Percentiles rank a stretch among this genome's conserved stretches.
These are phyloP conservation scores for Cronartium quercuum DNA, from an alignment of 1,284 basidiomycete species.

Conservation along the genomic window DNA sequence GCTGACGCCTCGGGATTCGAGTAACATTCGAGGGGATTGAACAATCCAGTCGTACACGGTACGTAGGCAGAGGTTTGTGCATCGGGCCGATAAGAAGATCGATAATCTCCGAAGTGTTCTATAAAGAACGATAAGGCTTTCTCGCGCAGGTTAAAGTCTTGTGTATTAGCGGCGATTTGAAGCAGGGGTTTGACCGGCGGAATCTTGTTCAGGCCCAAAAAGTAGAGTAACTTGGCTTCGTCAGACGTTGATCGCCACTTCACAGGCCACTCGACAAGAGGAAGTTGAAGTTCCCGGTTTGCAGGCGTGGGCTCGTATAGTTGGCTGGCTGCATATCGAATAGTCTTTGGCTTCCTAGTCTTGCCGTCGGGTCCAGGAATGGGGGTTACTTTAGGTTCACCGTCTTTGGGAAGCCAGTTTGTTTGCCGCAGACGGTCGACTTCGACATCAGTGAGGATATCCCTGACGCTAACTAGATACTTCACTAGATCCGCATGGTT, in stretches of 20 bases:
- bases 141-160: slow-evolving; percentile 50
- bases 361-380: slow-evolving; percentile 55
- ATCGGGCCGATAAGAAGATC: slow-evolving; percentile 18
- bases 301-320: slow-evolving; percentile 72
- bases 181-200: slow-evolving; percentile 67
- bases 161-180: slow-evolving; percentile 58
- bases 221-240: slow-evolving; percentile 80
- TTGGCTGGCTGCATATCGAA: slow-evolving; percentile 46
- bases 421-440: slow-evolving; percentile 67
- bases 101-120: slow-evolving; percentile 40
- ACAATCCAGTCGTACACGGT: slow-evolving; percentile 62
- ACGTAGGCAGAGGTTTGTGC: slow-evolving; percentile 59
- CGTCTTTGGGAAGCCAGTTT: slow-evolving; percentile 69
- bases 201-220: slow-evolving; percentile 66
- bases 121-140: slow-evolving; percentile 46
- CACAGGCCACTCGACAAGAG: slow-evolving; percentile 78
- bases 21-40: slow-evolving; percentile 70
- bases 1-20: slow-evolving; percentile 63
- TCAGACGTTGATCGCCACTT: slow-evolving; percentile 75
- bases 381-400: slow-evolving; percentile 43
- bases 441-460: slow-evolving; percentile 64
- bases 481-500: slow-evolving; percentile 57
- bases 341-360: slow-evolving; percentile 52
- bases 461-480: slow-evolving; percentile 79
- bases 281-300: slow-evolving; percentile 68